Conservation (phyloP, 345 rosid species). For the Aquilaria sinensis region DNA sequence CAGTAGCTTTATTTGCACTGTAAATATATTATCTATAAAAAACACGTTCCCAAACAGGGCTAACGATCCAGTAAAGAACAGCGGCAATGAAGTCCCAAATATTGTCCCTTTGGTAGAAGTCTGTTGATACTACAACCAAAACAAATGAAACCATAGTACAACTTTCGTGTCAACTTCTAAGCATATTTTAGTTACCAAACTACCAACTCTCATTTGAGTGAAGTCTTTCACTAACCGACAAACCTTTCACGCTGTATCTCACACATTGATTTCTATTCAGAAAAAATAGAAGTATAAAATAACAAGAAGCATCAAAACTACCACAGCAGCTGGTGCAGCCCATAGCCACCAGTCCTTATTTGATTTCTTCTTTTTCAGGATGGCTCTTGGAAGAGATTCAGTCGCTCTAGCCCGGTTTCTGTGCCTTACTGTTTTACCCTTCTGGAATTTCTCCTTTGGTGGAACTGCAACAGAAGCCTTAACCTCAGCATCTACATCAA, state of each 20-base stretch:
- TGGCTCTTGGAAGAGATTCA: slow-evolving; percentile 61
- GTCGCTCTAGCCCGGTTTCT: slow-evolving; percentile 49
- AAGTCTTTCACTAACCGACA: too few species aligned
- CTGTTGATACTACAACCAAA: too few species aligned
- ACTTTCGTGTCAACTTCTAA: too few species aligned
- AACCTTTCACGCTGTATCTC: background rate
- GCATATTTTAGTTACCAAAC: too few species aligned
- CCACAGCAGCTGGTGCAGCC: slow-evolving; percentile 45
- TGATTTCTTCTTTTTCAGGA: slow-evolving; percentile 64
- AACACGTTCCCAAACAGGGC: too few species aligned
- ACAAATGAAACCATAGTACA: too few species aligned
- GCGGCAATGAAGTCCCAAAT: too few species aligned
- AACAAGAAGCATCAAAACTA: slow-evolving; percentile 34
- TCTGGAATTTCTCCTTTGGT: slow-evolving; percentile 31
- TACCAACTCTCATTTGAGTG: too few species aligned
- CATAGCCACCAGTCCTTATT: slow-evolving; percentile 68
- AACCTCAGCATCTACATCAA: slow-evolving; percentile 28
- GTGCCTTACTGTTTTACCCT: slow-evolving; percentile 41
- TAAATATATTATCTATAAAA: too few species aligned
- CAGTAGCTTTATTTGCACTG: too few species aligned
- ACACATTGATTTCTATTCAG: slow-evolving; percentile 16
- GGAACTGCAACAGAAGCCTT: slow-evolving; percentile 20
- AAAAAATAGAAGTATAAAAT: slow-evolving; percentile 43
- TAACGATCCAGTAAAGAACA: too few species aligned
- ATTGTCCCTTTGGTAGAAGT: too few species aligned